Evolutionary conservation across 352 stramenopile genomes (phyloP).

Genomic region (Globisporangium solare): DNA sequence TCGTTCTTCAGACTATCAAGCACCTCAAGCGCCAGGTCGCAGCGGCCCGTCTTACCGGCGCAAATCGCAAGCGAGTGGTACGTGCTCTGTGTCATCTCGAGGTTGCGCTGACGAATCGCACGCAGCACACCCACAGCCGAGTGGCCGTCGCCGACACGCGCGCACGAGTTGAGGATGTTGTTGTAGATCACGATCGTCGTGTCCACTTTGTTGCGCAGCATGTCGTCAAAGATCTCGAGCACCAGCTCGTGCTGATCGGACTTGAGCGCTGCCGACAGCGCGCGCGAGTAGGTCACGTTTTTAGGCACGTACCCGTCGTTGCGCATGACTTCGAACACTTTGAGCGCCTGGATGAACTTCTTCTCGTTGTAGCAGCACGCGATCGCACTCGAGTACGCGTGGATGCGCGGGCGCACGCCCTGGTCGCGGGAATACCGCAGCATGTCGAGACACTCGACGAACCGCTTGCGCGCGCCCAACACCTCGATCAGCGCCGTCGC

Average conservation of each 20-base stretch:
- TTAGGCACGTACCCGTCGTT: constrained; percentile 81
- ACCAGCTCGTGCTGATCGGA: constrained; percentile 73
- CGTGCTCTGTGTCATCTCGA: constrained; percentile 71
- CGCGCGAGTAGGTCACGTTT: constrained; percentile 78
- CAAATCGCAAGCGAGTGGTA: constrained; percentile 82
- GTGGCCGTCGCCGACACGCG: constrained; percentile 60
- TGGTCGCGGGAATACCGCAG: constrained; percentile 63
- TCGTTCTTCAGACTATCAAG: constrained; percentile 42
- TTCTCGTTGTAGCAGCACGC: constrained; percentile 73
- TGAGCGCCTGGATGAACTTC: constrained; percentile 62
- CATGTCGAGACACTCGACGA: constrained; percentile 56
- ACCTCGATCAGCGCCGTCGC: constrained; percentile 64
- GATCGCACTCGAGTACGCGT: constrained; percentile 78
- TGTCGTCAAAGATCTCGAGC: constrained; percentile 87
- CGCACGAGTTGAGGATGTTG: constrained; percentile 83
- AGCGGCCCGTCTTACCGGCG: constrained; percentile 68
- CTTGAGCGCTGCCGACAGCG: constrained; percentile 79
- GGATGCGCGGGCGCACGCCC: constrained; percentile 71
- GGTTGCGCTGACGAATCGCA: constrained; percentile 47
- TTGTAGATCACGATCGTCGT: constrained; percentile 81
- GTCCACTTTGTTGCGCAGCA: constrained; percentile 70
- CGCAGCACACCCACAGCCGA: constrained; percentile 64
- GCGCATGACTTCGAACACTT: constrained; percentile 85
- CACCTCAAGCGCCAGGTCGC: constrained; percentile 60
- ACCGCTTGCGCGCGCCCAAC: constrained; percentile 34